A percentile compares a stretch with the other conserved stretches of the same genome.
Conservation (phyloP, 768 basidiomycete species). For the Podaxis pistillaris region DNA sequence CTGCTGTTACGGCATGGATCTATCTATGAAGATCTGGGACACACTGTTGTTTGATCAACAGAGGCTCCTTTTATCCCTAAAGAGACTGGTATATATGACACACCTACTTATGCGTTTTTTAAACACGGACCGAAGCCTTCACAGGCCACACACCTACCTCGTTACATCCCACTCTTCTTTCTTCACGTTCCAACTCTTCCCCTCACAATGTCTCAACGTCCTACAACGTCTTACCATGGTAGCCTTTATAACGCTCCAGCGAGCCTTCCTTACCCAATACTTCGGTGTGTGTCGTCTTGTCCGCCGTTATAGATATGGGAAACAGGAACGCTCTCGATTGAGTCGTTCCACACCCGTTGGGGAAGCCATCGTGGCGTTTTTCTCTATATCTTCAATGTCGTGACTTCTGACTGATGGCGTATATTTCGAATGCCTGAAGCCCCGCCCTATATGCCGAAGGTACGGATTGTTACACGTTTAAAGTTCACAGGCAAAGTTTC, state of each 20-base stretch:
- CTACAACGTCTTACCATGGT: not conserved
- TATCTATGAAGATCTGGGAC: slow-evolving; percentile 12
- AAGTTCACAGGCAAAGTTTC: slow-evolving; percentile 8
- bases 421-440: slow-evolving; percentile 2
- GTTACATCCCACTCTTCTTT: not conserved
- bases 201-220: not conserved
- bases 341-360: not conserved
- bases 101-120: not conserved
- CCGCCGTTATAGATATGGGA: not conserved
- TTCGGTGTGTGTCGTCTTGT: slow-evolving; percentile 7
- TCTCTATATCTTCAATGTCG: not conserved
- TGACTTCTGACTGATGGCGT: not conserved
- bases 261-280: not conserved
- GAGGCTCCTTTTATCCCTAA: slow-evolving; percentile 8
- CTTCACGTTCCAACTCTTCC: not conserved
- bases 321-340: not conserved
- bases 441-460: slow-evolving; percentile 4
- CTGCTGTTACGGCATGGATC: not conserved
- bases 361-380: not conserved
- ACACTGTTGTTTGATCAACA: slow-evolving; percentile 11
- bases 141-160: not conserved
- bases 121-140: slow-evolving; percentile 4
- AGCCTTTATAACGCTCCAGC: not conserved
- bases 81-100: slow-evolving; percentile 1
- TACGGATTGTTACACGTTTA: slow-evolving; percentile 2